phyloP scores from a whole-genome alignment of 495 filamentous ascomycete genomes.

The Margaritispora aquatica region DNA sequence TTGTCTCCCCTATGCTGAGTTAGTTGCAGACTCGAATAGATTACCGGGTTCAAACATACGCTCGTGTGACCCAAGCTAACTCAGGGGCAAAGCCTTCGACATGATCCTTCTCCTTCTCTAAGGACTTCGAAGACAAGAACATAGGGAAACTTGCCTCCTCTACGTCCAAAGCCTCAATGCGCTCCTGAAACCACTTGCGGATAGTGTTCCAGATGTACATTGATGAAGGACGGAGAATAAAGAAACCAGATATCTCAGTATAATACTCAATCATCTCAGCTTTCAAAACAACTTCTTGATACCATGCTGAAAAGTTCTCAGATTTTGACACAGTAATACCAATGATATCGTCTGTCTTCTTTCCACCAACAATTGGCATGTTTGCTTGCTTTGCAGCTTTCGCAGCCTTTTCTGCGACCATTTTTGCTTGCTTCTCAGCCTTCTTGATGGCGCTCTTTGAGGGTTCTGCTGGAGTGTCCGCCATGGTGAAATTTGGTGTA shows the following conservation, averaged over 20 bases:
- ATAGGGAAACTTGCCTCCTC: conserved; percentile 94
- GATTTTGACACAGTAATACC: conserved; percentile 80
- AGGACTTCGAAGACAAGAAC: conserved; percentile 83
- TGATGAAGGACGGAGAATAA: conserved; percentile 81
- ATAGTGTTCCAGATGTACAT: conserved; percentile 93
- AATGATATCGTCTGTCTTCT: conserved; percentile 59
- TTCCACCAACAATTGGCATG: conserved; percentile 40
- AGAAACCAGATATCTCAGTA: conserved; percentile 84
- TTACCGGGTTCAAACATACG: conserved; percentile 44
- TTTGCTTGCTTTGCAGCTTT: conserved; percentile 51
- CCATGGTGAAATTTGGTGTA: conserved; percentile 12
- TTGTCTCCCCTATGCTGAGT: conserved; percentile 59
- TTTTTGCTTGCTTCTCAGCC: conserved; percentile 59
- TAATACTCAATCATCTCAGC: conserved; percentile 92
- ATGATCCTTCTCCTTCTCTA: conserved; percentile 93
- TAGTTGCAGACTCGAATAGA: conserved; percentile 2
- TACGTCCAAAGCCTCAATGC: conserved; percentile 84
- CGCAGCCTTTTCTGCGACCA: conserved; percentile 60
- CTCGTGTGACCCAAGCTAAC: conserved; percentile 97
- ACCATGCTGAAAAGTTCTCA: conserved; percentile 89
- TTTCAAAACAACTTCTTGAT: conserved; percentile 92
- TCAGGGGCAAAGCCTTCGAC: conserved; percentile 97
- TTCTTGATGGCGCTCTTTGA: conserved; percentile 55
- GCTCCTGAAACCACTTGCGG: conserved; percentile 77
- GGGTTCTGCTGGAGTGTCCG: conserved; percentile 16